phyloP scores from a whole-genome alignment of 179 eudicot genomes.

The Beta macrorhiza region DNA sequence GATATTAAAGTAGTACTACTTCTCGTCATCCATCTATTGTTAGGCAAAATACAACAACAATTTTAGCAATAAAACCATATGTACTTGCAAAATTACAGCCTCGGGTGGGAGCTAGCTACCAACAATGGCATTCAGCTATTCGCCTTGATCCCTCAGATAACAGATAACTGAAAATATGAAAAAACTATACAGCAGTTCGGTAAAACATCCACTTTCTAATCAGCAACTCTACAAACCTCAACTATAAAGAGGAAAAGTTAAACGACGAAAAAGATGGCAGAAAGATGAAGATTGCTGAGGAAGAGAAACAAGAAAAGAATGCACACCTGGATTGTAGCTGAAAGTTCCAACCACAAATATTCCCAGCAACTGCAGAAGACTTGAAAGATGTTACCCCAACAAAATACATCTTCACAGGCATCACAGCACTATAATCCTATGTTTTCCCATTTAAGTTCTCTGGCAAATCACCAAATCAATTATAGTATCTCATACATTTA shows the following conservation, averaged over 20 bases:
- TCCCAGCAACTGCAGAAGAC: not conserved
- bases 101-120: not conserved
- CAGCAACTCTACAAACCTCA: not conserved
- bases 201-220: not conserved
- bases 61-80: too few species aligned
- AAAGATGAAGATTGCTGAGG: not conserved
- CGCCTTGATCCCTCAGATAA: not conserved
- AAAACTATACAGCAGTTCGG: not conserved
- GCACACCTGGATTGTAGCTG: not conserved
- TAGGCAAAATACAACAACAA: too few species aligned
- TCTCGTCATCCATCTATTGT: too few species aligned
- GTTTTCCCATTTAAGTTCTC: not conserved
- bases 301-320: not conserved
- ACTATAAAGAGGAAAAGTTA: not conserved
- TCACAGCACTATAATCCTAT: not conserved
- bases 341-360: not conserved
- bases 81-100: too few species aligned
- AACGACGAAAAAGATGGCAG: not conserved
- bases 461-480: not conserved
- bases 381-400: not conserved
- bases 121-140: not conserved
- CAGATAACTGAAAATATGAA: not conserved
- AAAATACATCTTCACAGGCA: not conserved
- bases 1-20: too few species aligned
- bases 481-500: constrained; percentile 20